Evolutionary conservation across 805 yeast genomes (phyloP).

Genomic region (Candida wancherniae): DNA sequence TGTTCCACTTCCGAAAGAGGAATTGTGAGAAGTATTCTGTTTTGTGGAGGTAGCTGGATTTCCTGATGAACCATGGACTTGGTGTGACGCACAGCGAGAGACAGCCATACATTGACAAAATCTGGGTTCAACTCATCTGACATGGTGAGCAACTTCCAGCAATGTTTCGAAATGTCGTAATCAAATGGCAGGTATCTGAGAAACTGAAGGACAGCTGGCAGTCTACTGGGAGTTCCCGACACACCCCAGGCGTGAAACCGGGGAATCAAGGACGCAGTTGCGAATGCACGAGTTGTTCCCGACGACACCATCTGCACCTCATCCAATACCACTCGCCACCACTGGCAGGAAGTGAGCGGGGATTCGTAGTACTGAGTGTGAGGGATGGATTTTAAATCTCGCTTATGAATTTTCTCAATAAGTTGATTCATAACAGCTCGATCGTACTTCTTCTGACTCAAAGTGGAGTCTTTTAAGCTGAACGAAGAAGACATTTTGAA

Average conservation of each 20-base stretch:
- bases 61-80: slow-evolving; percentile 77
- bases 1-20: slow-evolving; percentile 83
- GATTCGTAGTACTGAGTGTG: slow-evolving; percentile 49
- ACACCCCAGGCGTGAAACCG: slow-evolving; percentile 95
- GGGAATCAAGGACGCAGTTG: slow-evolving; percentile 73
- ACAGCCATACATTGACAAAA: slow-evolving; percentile 45
- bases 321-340: slow-evolving; percentile 87
- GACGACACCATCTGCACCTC: slow-evolving; percentile 92
- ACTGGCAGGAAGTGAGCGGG: slow-evolving; percentile 75
- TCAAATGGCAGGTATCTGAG: slow-evolving; percentile 64
- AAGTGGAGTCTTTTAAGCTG: slow-evolving; percentile 6
- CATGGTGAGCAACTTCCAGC: slow-evolving; percentile 35
- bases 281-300: slow-evolving; percentile 70
- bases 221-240: slow-evolving; percentile 86
- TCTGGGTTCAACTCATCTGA: slow-evolving; percentile 17
- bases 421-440: slow-evolving; percentile 11
- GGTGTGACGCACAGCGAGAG: slow-evolving; percentile 70
- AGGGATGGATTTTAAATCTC: slow-evolving; percentile 8
- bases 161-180: slow-evolving; percentile 31
- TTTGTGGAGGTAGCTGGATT: slow-evolving; percentile 74
- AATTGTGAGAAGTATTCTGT: slow-evolving; percentile 59
- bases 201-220: slow-evolving; percentile 67
- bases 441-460: slow-evolving; percentile 14
- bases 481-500: slow-evolving; percentile 6
- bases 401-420: slow-evolving; percentile 8